Conservation (phyloP, 805 yeast genomes). For the Diddensiella transvaalensis region DNA sequence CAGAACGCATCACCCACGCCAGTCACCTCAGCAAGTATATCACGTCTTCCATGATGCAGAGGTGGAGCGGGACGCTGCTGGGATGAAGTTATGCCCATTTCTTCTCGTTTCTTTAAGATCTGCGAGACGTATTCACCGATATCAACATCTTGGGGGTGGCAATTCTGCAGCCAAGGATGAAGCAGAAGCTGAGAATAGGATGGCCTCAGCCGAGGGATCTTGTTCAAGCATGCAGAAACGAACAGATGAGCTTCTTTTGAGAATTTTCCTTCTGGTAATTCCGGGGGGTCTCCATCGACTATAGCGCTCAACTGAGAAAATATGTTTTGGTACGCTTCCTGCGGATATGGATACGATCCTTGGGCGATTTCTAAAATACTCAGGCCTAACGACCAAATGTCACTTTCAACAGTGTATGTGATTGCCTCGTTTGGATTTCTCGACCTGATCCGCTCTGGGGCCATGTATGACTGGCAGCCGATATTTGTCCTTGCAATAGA, state of each 20-base stretch:
- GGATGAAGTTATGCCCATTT: neutral
- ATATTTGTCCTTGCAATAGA: slow-evolving; percentile 92
- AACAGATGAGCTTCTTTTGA: slow-evolving; percentile 78
- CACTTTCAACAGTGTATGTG: slow-evolving; percentile 83
- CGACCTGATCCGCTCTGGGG: slow-evolving; percentile 88
- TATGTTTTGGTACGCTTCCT: slow-evolving; percentile 85
- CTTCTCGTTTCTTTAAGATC: slow-evolving; percentile 9
- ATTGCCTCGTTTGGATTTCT: slow-evolving; percentile 30
- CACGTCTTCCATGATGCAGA: slow-evolving; percentile 10
- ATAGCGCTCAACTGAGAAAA: slow-evolving; percentile 93
- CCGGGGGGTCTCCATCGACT: slow-evolving; percentile 94
- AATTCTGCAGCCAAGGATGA: slow-evolving; percentile 78
- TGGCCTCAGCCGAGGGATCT: slow-evolving; percentile 78
- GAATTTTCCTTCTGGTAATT: slow-evolving; percentile 57
- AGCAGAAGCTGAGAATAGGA: slow-evolving; percentile 67
- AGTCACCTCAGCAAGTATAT: slow-evolving; percentile 2
- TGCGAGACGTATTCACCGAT: slow-evolving; percentile 37
- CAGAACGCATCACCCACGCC: too few relatives aligned
- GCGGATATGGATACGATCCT: slow-evolving; percentile 94
- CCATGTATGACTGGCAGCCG: slow-evolving; percentile 98
- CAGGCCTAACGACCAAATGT: slow-evolving; percentile 92
- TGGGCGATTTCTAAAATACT: slow-evolving; percentile 86
- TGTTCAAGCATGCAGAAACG: slow-evolving; percentile 65
- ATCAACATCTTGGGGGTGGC: slow-evolving; percentile 42
- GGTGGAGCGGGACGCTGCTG: slow-evolving; percentile 7